A percentile compares a stretch with the other conserved stretches of the same genome.
phyloP scores from a whole-genome alignment of 805 yeast genomes.

The Suhomyces canberraensis region DNA sequence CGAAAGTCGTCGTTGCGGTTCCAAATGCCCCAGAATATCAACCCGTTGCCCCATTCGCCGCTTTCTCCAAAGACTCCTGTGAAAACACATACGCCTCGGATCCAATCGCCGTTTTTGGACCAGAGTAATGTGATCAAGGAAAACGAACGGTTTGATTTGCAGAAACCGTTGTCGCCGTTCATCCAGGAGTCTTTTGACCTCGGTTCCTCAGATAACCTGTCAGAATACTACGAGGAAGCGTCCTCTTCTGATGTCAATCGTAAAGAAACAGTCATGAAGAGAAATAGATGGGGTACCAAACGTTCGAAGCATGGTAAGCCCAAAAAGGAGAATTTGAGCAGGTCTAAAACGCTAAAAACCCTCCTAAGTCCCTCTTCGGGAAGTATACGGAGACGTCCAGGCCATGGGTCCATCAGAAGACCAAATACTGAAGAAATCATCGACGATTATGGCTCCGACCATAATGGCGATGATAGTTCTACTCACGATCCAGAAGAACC shows the following conservation, averaged over 20 bases:
- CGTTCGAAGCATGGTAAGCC: constrained; percentile 73
- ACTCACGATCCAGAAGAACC: constrained; percentile 15
- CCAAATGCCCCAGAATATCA: constrained; percentile 21
- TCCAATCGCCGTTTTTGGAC: constrained; percentile 31
- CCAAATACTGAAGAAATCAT: constrained; percentile 24
- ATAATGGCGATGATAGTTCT: constrained; percentile 4
- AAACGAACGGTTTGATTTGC: constrained; percentile 21
- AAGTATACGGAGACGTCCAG: constrained; percentile 4
- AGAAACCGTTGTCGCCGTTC: constrained; percentile 30
- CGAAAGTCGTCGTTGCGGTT: constrained; percentile 29
- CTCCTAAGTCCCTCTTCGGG: constrained; percentile 20
- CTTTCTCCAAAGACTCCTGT: constrained; percentile 1
- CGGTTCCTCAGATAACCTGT: constrained; percentile 3
- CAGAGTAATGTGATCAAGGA: constrained; percentile 18
- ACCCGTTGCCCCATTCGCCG: constrained; percentile 1
- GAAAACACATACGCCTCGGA: constrained; percentile 3
- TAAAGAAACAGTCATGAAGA: constrained; percentile 57
- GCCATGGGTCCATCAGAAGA: constrained; percentile 16
- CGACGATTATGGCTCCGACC: constrained; percentile 18
- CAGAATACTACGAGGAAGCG: constrained; percentile 15
- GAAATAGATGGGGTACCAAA: constrained; percentile 91
- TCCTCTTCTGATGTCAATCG: constrained; percentile 11
- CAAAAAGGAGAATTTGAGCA: constrained; percentile 38
- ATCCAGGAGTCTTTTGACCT: constrained; percentile 12
- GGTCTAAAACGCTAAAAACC: constrained; percentile 60